phyloP scores from a whole-genome alignment of 1,139 yeast genomes.

The Lodderomyces parapsilosis region DNA sequence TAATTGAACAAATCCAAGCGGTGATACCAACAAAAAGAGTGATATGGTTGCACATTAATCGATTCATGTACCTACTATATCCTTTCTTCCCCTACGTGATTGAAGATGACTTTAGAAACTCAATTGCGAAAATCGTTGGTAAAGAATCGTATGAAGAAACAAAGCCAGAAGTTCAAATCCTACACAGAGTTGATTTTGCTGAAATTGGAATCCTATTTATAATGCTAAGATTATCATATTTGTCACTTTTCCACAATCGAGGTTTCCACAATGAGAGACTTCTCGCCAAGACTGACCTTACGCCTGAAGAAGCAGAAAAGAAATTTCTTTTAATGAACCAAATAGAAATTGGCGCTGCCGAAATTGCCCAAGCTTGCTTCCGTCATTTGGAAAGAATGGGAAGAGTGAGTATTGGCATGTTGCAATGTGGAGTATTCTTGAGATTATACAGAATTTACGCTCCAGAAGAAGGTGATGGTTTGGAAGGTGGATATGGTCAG shows the following conservation, averaged over 20 bases:
- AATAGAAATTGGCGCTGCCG: slow-evolving; percentile 25
- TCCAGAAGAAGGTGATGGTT: slow-evolving; percentile 53
- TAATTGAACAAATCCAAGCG: slow-evolving; percentile 26
- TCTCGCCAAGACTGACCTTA: slow-evolving; percentile 18
- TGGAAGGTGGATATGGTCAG: slow-evolving; percentile 44
- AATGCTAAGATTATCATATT: slow-evolving; percentile 30
- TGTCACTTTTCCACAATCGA: slow-evolving; percentile 35
- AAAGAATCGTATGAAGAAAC: slow-evolving; percentile 20
- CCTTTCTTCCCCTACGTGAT: slow-evolving; percentile 34
- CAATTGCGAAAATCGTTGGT: slow-evolving; percentile 26
- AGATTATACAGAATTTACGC: slow-evolving; percentile 46
- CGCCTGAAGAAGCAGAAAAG: slow-evolving; percentile 25
- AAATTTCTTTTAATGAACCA: slow-evolving; percentile 30
- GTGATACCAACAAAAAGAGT: slow-evolving; percentile 30
- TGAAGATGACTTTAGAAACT: slow-evolving; percentile 23
- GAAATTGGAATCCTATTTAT: slow-evolving; percentile 30
- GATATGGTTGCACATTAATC: slow-evolving; percentile 26
- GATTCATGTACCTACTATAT: slow-evolving; percentile 26
- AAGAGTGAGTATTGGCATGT: slow-evolving; percentile 24
- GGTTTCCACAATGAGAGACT: slow-evolving; percentile 27
- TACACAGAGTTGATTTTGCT: slow-evolving; percentile 32
- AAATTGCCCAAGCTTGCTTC: slow-evolving; percentile 29
- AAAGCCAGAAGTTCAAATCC: slow-evolving; percentile 18
- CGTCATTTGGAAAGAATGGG: slow-evolving; percentile 25
- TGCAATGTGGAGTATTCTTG: slow-evolving; percentile 38